These are phyloP conservation scores for Galeopsis tetrahit DNA, from an alignment of 257 asterid genomes.

Conservation along the genomic window DNA sequence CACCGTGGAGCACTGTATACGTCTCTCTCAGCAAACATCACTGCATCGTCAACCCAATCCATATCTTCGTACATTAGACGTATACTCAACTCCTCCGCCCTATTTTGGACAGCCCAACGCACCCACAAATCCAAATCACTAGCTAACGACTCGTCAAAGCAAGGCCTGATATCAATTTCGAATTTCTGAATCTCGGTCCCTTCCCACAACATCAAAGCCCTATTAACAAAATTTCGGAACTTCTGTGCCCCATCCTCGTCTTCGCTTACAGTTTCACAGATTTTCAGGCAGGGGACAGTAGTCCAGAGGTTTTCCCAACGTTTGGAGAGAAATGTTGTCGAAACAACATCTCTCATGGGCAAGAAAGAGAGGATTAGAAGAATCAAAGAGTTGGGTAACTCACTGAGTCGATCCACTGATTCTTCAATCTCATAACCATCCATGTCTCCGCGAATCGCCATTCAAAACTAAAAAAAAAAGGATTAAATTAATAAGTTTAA, in stretches of 20 bases:
- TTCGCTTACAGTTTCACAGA: neutral
- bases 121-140: conserved; percentile 6
- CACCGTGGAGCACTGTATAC: neutral
- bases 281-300: conserved; percentile 4
- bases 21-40: neutral
- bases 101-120: neutral
- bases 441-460: neutral
- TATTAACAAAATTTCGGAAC: neutral
- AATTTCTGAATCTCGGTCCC: neutral
- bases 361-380: neutral
- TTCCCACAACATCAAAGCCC: neutral
- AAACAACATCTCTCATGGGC: neutral
- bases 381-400: conserved; percentile 6
- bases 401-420: conserved; percentile 21
- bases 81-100: neutral
- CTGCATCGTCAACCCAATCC: neutral
- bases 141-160: neutral
- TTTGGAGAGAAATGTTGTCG: neutral
- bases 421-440: too few species aligned
- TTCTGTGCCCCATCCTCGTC: neutral
- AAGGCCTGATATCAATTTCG: neutral
- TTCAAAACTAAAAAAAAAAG: too few species aligned
- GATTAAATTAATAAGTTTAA: too few species aligned
- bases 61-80: neutral
- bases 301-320: neutral